Evolutionary conservation across 1,284 basidiomycete species (phyloP).

Genomic region (Rhodotorula mucilaginosa): DNA sequence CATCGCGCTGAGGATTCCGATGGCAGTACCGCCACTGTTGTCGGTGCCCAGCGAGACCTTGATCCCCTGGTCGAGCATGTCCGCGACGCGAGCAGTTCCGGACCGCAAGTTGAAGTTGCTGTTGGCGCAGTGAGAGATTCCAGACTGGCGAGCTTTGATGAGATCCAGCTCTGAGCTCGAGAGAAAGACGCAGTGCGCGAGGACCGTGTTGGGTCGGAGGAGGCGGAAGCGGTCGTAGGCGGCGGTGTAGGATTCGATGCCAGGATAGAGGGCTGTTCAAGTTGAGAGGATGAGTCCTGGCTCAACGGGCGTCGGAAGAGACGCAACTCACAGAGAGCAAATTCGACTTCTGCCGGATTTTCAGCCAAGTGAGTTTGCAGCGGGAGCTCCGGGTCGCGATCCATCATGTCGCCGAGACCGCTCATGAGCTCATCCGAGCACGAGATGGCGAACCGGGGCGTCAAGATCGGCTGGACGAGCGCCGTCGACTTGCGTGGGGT

Average conservation of each 20-base stretch:
- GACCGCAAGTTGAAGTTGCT: conserved; percentile 82
- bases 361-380: conserved; percentile 95
- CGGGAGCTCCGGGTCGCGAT: conserved; percentile 55
- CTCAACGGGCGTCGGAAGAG: no score
- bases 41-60: conserved; percentile 55
- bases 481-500: conserved; percentile 37
- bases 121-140: conserved; percentile 85
- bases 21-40: conserved; percentile 45
- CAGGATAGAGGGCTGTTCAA: conserved; percentile 43
- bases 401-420: conserved; percentile 60
- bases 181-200: conserved; percentile 87
- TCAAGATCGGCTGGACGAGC: conserved; percentile 84
- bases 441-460: conserved; percentile 93
- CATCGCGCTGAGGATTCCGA: conserved; percentile 78
- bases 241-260: conserved; percentile 48
- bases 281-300: no score
- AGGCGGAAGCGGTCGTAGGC: conserved; percentile 81
- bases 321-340: conserved; percentile 23
- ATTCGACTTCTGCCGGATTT: conserved; percentile 71
- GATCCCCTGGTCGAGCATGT: conserved; percentile 75
- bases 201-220: conserved; percentile 73
- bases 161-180: conserved; percentile 67
- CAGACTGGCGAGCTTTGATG: conserved; percentile 65
- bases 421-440: conserved; percentile 72
- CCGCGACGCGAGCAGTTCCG: conserved; percentile 74